Conservation (phyloP, 2,329 filamentous ascomycete species). For the Orbilia ellipsospora region DNA sequence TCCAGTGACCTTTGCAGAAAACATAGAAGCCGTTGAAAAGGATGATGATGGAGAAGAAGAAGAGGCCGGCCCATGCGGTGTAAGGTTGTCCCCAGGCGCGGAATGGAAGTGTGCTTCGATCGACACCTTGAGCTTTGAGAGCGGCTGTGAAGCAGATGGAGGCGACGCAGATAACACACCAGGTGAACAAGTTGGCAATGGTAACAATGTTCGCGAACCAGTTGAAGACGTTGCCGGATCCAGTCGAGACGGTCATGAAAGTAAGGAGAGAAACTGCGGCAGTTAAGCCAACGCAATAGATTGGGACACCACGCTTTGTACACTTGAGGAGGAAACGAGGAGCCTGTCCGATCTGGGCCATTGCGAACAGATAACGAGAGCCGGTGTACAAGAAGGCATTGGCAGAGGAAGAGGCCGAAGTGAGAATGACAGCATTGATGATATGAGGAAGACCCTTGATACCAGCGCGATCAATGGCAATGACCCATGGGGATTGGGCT, state of each 20-base stretch:
- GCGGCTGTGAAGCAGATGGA: constrained; percentile 72
- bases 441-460: constrained; percentile 70
- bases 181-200: constrained; percentile 71
- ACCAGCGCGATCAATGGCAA: constrained; percentile 65
- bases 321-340: constrained; percentile 72
- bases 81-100: constrained; percentile 71
- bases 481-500: constrained; percentile 67
- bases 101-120: constrained; percentile 67
- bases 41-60: constrained; percentile 71
- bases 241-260: constrained; percentile 61
- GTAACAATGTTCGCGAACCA: constrained; percentile 79
- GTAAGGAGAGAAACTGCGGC: constrained; percentile 64
- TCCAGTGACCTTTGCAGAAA: constrained; percentile 76
- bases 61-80: constrained; percentile 71
- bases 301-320: constrained; percentile 72
- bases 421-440: constrained; percentile 75
- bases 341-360: constrained; percentile 73
- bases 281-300: constrained; percentile 63
- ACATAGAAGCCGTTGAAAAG: constrained; percentile 80
- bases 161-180: constrained; percentile 70
- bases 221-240: constrained; percentile 68
- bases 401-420: constrained; percentile 71
- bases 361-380: constrained; percentile 67
- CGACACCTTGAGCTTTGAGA: constrained; percentile 67
- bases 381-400: constrained; percentile 69